phyloP scores from a whole-genome alignment of 2,329 filamentous ascomycete genomes.

The Orbilia brochopaga region DNA sequence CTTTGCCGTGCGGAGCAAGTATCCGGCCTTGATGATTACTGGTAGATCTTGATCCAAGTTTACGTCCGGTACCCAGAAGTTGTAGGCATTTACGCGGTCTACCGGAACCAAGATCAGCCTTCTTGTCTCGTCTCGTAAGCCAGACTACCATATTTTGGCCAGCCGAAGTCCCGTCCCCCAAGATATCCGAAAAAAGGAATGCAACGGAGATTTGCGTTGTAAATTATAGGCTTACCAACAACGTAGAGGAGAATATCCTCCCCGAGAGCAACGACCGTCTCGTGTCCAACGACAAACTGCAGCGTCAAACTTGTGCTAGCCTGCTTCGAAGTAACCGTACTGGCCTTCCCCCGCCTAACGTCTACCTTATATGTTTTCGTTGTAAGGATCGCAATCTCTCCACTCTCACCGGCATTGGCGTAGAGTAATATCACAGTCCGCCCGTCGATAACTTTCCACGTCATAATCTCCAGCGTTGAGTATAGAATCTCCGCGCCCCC shows the following conservation, averaged over 20 bases:
- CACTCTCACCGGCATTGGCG: constrained; percentile 67
- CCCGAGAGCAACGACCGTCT: constrained; percentile 63
- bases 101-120: neutral
- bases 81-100: constrained; percentile 68
- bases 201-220: constrained; percentile 55
- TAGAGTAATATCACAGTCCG: constrained; percentile 70
- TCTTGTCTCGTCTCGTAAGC: too few relatives aligned
- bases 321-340: constrained; percentile 56
- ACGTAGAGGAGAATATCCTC: constrained; percentile 65
- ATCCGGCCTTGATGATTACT: constrained; percentile 69
- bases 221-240: constrained; percentile 57
- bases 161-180: too few relatives aligned
- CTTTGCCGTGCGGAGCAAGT: constrained; percentile 68
- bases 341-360: constrained; percentile 59
- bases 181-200: constrained; percentile 59
- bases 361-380: constrained; percentile 57
- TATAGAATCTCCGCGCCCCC: constrained; percentile 68
- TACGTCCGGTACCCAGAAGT: constrained; percentile 70
- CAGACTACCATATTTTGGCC: too few relatives aligned
- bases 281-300: constrained; percentile 57
- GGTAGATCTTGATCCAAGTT: constrained; percentile 54
- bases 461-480: constrained; percentile 73
- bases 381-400: constrained; percentile 64
- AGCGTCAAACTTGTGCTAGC: constrained; percentile 55
- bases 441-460: constrained; percentile 69